Base-by-base conservation (phyloP, 352 stramenopile genomes). In the Phytopythium oedochilum region DNA sequence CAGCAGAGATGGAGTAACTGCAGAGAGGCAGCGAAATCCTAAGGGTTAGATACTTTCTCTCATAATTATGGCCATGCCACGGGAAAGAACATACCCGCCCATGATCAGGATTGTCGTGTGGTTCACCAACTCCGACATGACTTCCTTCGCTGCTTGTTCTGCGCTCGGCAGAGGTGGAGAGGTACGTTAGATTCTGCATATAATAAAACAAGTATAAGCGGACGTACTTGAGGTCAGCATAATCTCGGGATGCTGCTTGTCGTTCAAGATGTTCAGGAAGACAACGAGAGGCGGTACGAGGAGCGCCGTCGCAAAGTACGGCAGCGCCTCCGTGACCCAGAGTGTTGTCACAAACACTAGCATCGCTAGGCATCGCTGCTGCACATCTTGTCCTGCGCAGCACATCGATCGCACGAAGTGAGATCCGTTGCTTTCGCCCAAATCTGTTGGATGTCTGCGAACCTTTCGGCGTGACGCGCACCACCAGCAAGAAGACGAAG, bases 91-190 rank as follows among this genome's bases (percentile, higher is more conserved):
- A 54, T 75, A 94, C 59, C 90, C 90, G 60, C 90, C 90, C 83
- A 97, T 94, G 63, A 97, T 96, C 18, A 97, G 64, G 40, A 97
- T 89, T 18, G 90, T 97, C 26, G 89, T 97, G 73, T 97, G 88
- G 65, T 97, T 96, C 48, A 97, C 87, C 17, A 97, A 68, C 63
- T 81, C 62, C 0, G 86, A 89, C 81, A 89, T 94, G 17, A 97
- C 89, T 62, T 96, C 79, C 42, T 96, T 94, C 20, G 89, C 84
- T 0, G 87, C 80, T 68, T 86, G 58, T 48, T 90, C 82, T 89
- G 55, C 43, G 22, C 11, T 35, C 5, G n/a, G 3, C 11, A 20
- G n/a, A n/a, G n/a, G n/a, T n/a, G n/a, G n/a, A n/a, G n/a, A n/a
- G n/a, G n/a, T n/a, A n/a, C n/a, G n/a, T n/a, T n/a, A n/a, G n/a